Evolutionary conservation across 2,329 filamentous ascomycete genomes (phyloP), one percentile per base, ranked within the genome.

Genomic region (Truncatella angustata): DNA sequence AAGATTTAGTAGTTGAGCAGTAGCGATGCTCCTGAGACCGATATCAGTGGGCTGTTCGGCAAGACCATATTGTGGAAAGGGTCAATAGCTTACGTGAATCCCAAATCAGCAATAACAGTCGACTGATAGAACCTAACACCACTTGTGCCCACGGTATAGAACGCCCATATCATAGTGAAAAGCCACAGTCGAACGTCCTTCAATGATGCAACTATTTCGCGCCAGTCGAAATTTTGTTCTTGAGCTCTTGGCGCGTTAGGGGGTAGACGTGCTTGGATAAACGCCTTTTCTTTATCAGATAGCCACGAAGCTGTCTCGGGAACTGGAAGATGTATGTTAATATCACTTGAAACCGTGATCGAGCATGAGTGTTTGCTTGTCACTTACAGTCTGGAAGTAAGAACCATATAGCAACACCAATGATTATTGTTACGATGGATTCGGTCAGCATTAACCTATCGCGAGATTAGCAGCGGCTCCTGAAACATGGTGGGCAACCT

Each of bases 341-440:
- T n/a, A 9, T 4, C 18, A 24, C 16, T 30, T 30, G n/a, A 3
- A 16, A 6, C 18, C 1, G 30, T 10, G 14, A 16, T 32, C 14
- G 2, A 7, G 7, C 7, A 9, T 32, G 7, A 14, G 28, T 7
- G 14, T 32, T 14, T 14, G 7, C 7, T 1, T 14, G 2, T 32
- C n/a, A 51, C 69, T 57, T 60, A 77, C 75, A 81, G 56, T 83
- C 78, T 0, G 79, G 79, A 0, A 84, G 66, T 0, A 77, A 50
- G 48, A 83, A 80, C 65, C 76, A 81, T 11, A 81, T 72, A 4
- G 70, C 59, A 4, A 77, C 59, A 6, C 78, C 76, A 0, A 77
- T 43, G 2, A 76, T 46, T 6, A 81, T 65, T 0, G 78, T 81
- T 11, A 69, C 60, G 23, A 76, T 63, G 3, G 77, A 77, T 60